Evolutionary conservation across 495 filamentous ascomycete genomes (phyloP).

Genomic region (Aspergillus cavernicola): DNA sequence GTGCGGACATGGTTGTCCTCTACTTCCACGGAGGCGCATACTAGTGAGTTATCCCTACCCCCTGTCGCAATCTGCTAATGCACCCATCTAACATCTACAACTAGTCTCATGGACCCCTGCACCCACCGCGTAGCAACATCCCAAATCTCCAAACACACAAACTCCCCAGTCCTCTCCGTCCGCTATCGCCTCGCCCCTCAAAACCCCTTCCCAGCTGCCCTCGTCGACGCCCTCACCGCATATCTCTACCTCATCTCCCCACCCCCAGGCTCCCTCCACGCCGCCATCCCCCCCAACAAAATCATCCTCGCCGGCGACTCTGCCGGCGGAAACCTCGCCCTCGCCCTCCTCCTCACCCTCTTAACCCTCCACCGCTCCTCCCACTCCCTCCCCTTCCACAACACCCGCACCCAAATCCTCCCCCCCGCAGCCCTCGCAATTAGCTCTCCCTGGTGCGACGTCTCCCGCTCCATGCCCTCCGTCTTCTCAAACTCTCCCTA

Average conservation of each 20-base stretch:
- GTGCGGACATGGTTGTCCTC: slow-evolving; percentile 63
- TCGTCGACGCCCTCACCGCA: slow-evolving; percentile 77
- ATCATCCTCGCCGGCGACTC: slow-evolving; percentile 85
- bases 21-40: slow-evolving; percentile 93
- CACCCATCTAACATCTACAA: not conserved
- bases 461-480: slow-evolving; percentile 71
- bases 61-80: not conserved
- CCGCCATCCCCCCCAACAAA: slow-evolving; percentile 61
- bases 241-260: slow-evolving; percentile 85
- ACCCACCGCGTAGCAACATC: slow-evolving; percentile 53
- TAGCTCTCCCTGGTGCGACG: slow-evolving; percentile 73
- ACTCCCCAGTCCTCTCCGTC: slow-evolving; percentile 65
- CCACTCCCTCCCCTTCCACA: slow-evolving; percentile 60
- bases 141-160: slow-evolving; percentile 46
- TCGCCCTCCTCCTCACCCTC: slow-evolving; percentile 69
- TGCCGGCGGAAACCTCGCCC: slow-evolving; percentile 74
- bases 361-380: slow-evolving; percentile 61
- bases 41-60: slow-evolving; percentile 39
- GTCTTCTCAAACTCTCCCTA: slow-evolving; percentile 56
- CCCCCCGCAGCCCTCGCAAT: slow-evolving; percentile 67
- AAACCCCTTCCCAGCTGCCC: slow-evolving; percentile 73
- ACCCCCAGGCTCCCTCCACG: slow-evolving; percentile 67
- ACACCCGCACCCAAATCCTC: slow-evolving; percentile 52
- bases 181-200: slow-evolving; percentile 90
- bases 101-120: slow-evolving; percentile 69